Conservation (phyloP, 176 grass and related monocot genomes). For the Musa itinerans region DNA sequence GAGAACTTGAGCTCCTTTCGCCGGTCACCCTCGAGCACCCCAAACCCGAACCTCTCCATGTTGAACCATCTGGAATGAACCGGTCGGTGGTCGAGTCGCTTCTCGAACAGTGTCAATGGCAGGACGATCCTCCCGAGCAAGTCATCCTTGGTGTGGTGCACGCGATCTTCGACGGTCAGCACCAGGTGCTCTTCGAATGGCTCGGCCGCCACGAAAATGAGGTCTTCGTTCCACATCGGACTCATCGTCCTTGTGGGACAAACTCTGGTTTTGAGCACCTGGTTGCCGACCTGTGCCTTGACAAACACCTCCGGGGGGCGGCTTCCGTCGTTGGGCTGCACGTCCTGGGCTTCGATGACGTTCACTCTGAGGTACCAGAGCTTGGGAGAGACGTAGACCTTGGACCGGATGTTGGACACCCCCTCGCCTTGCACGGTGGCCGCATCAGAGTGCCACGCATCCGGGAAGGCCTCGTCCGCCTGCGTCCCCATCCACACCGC, state of each 20-base stretch:
- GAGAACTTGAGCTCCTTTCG: slow-evolving; percentile 23
- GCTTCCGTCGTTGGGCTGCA: slow-evolving; percentile 5
- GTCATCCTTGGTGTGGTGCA: slow-evolving; percentile 41
- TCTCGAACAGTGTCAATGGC: slow-evolving; percentile 53
- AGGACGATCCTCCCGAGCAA: slow-evolving; percentile 41
- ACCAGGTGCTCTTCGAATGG: slow-evolving; percentile 81
- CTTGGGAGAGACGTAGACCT: slow-evolving; percentile 30
- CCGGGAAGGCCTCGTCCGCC: slow-evolving; percentile 23
- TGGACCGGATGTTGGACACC: slow-evolving; percentile 20
- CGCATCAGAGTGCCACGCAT: slow-evolving; percentile 22
- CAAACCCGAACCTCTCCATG: slow-evolving; percentile 36
- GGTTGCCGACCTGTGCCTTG: slow-evolving; percentile 49
- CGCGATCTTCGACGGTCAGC: slow-evolving; percentile 49
- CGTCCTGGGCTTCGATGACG: slow-evolving; percentile 23
- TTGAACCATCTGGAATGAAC: slow-evolving; percentile 69
- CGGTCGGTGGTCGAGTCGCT: slow-evolving; percentile 33
- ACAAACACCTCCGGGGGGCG: slow-evolving; percentile 43
- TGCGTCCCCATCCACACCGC: slow-evolving; percentile 28
- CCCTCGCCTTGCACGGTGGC: slow-evolving; percentile 22
- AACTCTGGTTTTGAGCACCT: slow-evolving; percentile 40
- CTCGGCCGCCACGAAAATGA: slow-evolving; percentile 58
- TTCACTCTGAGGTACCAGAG: slow-evolving; percentile 28
- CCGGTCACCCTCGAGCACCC: slow-evolving; percentile 11
- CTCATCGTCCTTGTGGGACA: slow-evolving; percentile 27
- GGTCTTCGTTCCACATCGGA: slow-evolving; percentile 62